Base-by-base conservation (phyloP, 768 basidiomycete species). In the Leccinum truebloodii region DNA sequence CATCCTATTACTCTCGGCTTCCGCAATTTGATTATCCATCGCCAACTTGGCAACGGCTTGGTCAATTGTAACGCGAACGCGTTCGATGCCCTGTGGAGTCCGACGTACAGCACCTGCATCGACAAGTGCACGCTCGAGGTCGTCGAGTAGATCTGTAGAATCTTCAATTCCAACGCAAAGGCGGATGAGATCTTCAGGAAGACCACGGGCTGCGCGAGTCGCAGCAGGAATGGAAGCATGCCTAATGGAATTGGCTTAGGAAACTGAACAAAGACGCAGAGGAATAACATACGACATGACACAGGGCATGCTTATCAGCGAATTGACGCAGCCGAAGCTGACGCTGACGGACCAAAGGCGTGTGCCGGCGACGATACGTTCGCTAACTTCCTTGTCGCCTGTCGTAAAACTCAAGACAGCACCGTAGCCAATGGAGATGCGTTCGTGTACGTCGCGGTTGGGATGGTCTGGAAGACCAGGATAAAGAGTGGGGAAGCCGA, bases 141-240 rank as follows among this genome's bases (percentile, higher is more conserved):
- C 97, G 71, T 97, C 95, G 41, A 98, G 79, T 48, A 99, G 82
- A 77, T 99, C 97, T 32, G 85, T 81, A 0, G 93, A 81, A 74
- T 99, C 97, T 76, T 99, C 97, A 62, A 99, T 98, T 57, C 97
- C 97, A 65, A 98, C 95, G 69, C 97, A 99, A 50, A 99, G 83
- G 51, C 97, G 91, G 67, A 99, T 98, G 54, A 99, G 85, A 75
- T 99, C 92, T 75, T 99, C 97, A n/a, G 97, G 97, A 18, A 99
- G 82, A 48, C 96, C 96, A 58, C 97, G 92, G 44, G 88, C 94
- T n/a, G 93, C 94, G 34, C 97, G 89, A n/a, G 87, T 87, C 8
- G 92, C 91, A 24, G 97, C 87, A 69, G 98, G 95, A 65, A 99
- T 99, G 41, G 97, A 98, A 24, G 97, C 95, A 73, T 99, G 97